Evolutionary conservation across 208 protist genomes (phyloP).

Genomic region (Crithidia bombi): DNA sequence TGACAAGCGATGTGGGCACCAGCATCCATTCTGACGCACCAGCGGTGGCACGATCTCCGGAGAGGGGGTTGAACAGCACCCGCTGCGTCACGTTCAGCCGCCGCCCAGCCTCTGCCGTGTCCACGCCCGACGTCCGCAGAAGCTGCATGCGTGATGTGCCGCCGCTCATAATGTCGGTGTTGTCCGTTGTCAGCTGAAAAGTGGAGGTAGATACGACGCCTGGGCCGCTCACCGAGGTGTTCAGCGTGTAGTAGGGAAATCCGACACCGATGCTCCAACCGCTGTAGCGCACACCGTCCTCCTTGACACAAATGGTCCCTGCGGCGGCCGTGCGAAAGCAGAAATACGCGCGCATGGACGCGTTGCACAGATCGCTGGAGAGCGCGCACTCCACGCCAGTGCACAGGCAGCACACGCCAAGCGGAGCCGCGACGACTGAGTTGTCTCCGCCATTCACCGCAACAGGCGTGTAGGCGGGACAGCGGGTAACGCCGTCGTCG

Average conservation of each 20-base stretch:
- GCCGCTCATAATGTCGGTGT: constrained; percentile 5
- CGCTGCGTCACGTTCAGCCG: constrained; percentile 32
- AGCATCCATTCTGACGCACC: constrained; percentile 67
- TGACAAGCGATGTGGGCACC: constrained; percentile 50
- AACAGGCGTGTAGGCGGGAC: constrained; percentile 33
- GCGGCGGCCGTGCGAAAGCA: constrained; percentile 34
- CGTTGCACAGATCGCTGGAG: constrained; percentile 28
- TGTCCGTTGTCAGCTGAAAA: constrained; percentile 33
- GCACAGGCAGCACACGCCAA: constrained; percentile 68
- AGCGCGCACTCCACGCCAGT: constrained; percentile 25
- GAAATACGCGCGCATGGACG: constrained; percentile 39
- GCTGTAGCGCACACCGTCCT: constrained; percentile 39
- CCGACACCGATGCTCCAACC: constrained; percentile 41
- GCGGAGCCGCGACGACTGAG: constrained; percentile 40
- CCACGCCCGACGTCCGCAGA: constrained; percentile 8
- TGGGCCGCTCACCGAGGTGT: constrained; percentile 31
- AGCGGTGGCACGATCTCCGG: constrained; percentile 7
- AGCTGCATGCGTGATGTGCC: constrained; percentile 20
- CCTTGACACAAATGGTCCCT: constrained; percentile 18
- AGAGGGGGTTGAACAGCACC: constrained; percentile 52
- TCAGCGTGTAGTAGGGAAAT: constrained; percentile 39
- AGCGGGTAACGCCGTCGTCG: constrained; percentile 33
- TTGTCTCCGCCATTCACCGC: not conserved
- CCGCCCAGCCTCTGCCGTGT: not conserved
- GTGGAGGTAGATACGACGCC: constrained; percentile 7